Base-by-base conservation (phyloP, 2,329 filamentous ascomycete genomes). In the Domatiomyces catenatus region DNA sequence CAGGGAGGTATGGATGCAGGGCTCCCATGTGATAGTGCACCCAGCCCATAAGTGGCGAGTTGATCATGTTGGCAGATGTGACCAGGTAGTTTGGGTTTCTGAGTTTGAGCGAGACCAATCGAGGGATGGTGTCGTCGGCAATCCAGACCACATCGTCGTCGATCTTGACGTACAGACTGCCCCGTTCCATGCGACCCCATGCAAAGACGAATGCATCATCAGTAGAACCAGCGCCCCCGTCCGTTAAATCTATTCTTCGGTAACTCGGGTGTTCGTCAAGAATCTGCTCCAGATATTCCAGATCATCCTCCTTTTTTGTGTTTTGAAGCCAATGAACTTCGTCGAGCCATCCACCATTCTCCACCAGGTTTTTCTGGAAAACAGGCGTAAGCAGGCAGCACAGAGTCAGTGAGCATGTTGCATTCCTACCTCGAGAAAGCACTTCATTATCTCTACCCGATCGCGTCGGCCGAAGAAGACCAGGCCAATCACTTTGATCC, bases 61-160 rank as follows among this genome's bases (percentile, higher is more conserved):
- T 79, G 54, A 79, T 65, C 22, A 79, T 67, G 55, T 79, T 78
- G 46, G 75, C 75, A 2, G 73, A 75, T 10, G 79, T 71, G 46
- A 72, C 64, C 54, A 70, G 70, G 24, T 69, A 69, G 39, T 75
- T 68, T 5, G 75, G 73, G 32, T 77, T 67, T 3, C 71, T 65
- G 46, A 75, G 60, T 52, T 72, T 72, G n/a, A 72, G 75, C 53
- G 73, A 71, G 26, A 77, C 68, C 4, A 80, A 66, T 2, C 73
- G 70, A 1, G 74, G 69, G 44, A 80, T 75, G 17, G 71, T 66
- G 47, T 66, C 62, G 46, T 70, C 66, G 50, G 68, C 67, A n/a
- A 71, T 56, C 48, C 64, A 72, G 26, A 71, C 53, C 4, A 68
- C 61, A 50, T 74, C 69, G 52, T 73, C 70, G 56, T 74, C 68